A percentile compares a stretch with the other conserved stretches of the same genome.
Evolutionary conservation across 371 early-diverging fungal genomes (phyloP).

Genomic region (Rhizopus sp.): DNA sequence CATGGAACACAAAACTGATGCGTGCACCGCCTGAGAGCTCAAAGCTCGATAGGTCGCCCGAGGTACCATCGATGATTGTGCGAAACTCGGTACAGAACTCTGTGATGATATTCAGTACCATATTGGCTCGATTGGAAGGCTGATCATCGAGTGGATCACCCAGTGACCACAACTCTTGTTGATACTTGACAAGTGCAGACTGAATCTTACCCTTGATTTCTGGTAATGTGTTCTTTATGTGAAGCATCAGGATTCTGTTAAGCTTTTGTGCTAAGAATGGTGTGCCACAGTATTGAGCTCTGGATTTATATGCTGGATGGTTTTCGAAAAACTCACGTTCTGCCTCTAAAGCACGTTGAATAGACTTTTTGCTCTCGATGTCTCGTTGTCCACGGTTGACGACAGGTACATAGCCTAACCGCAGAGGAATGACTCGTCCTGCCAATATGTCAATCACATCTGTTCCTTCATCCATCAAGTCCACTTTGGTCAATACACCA

Average conservation of each 20-base stretch:
- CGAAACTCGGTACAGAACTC: slow-evolving; percentile 96
- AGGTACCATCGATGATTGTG: slow-evolving; percentile 91
- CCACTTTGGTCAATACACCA: slow-evolving; percentile 99
- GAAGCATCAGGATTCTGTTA: slow-evolving; percentile 97
- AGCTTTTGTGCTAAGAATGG: slow-evolving; percentile 95
- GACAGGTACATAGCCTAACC: slow-evolving; percentile 93
- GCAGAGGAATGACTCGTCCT: slow-evolving; percentile 94
- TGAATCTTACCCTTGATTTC: slow-evolving; percentile 97
- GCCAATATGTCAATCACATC: slow-evolving; percentile 99
- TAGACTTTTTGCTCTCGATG: slow-evolving; percentile 90
- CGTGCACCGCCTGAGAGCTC: slow-evolving; percentile 98
- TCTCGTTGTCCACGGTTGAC: slow-evolving; percentile 98
- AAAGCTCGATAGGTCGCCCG: slow-evolving; percentile 86
- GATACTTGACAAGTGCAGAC: slow-evolving; percentile 82
- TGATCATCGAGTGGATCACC: slow-evolving; percentile 88
- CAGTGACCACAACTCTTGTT: slow-evolving; percentile 78
- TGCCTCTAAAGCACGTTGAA: slow-evolving; percentile 81
- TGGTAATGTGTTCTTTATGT: slow-evolving; percentile 93
- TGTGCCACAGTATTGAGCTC: slow-evolving; percentile 98
- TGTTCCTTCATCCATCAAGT: slow-evolving; percentile 99
- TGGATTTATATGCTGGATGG: slow-evolving; percentile 91
- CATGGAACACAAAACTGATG: slow-evolving; percentile 98
- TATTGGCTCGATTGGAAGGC: slow-evolving; percentile 59
- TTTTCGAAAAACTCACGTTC: slow-evolving; percentile 94
- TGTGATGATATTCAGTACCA: slow-evolving; percentile 93